Evolutionary conservation across 164 flowering plant species (phyloP).

Genomic region (Aristolochia fimbriata): DNA sequence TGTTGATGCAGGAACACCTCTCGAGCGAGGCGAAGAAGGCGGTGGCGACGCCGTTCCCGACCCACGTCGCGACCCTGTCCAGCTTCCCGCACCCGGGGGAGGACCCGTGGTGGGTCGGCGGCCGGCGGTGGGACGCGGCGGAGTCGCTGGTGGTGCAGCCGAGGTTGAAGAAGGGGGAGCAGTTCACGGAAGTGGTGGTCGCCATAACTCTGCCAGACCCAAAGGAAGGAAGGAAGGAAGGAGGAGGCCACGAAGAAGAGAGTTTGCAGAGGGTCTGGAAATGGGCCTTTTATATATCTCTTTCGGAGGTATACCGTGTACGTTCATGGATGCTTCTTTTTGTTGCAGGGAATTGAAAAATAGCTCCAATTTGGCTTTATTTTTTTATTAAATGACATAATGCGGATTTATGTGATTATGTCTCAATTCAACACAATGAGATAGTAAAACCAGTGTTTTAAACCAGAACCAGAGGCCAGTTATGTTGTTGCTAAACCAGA

Average conservation of each 20-base stretch:
- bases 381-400: no score
- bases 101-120: constrained; percentile 17
- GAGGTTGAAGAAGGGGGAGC: constrained; percentile 30
- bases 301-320: no score
- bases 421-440: no score
- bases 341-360: neutral
- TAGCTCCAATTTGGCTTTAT: neutral
- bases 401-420: no score
- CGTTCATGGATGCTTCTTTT: no score
- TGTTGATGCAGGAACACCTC: constrained; percentile 62
- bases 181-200: constrained; percentile 26
- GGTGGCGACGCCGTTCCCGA: constrained; percentile 42
- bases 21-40: constrained; percentile 70
- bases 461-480: no score
- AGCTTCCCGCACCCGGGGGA: constrained; percentile 31
- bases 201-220: constrained; percentile 25
- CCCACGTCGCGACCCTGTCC: constrained; percentile 68
- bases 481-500: no score
- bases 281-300: neutral
- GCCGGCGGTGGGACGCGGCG: constrained; percentile 18
- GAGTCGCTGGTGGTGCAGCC: constrained; percentile 17
- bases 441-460: no score
- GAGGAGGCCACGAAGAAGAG: neutral
- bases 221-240: no score
- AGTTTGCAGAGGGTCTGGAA: neutral